Base-by-base conservation (phyloP, 257 asterid genomes). In the Solanum bukasovii region DNA sequence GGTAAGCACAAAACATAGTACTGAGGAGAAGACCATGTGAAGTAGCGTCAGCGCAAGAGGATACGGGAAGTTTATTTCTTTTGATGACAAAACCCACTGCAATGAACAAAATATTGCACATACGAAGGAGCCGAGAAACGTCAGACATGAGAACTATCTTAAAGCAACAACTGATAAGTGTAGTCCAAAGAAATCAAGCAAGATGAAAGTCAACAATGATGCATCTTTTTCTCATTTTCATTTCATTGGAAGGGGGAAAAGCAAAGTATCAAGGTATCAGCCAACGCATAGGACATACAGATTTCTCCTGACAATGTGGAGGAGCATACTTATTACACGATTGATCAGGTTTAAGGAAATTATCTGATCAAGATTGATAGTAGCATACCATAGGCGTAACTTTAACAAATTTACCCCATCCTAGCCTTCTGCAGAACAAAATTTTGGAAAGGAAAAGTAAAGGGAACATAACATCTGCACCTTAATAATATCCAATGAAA, bases 1-100 rank as follows among this genome's bases (percentile, higher is more conserved):
- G 92, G 99, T 97, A 75, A 97, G 93, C 84, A 93, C 63, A 89
- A 95, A 95, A 90, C 99, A 97, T 56, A 96, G 85, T 61, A 94
- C 95, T 40, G 99, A 97, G 86, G 99, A 97, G 94, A 97, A 97
- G 87, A 97, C 90, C 99, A 97, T 97, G 92, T 97, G 99, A 93
- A 97, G 98, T 81, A 97, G 94, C 12, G 99, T 97, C 93, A 97
- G 91, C 63, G 96, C 99, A 85, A 97, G 98, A 84, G 99, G 99
- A 91, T 93, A 97, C 10, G 99, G 99, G 90, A 97, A 97, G 91
- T 96, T 96, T 82, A 97, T 94, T 84, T 95, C 98, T 92, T 96
- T 93, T 3, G 99, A 97, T 42, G 98, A 95, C 87, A 97, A 92
- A 84, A 97, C 96, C 98, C 98, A 97, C 99, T 97, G 98, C 97